These are phyloP conservation scores for Microglena sp. DNA, from an alignment of 139 green algal genomes.

Conservation along the genomic window DNA sequence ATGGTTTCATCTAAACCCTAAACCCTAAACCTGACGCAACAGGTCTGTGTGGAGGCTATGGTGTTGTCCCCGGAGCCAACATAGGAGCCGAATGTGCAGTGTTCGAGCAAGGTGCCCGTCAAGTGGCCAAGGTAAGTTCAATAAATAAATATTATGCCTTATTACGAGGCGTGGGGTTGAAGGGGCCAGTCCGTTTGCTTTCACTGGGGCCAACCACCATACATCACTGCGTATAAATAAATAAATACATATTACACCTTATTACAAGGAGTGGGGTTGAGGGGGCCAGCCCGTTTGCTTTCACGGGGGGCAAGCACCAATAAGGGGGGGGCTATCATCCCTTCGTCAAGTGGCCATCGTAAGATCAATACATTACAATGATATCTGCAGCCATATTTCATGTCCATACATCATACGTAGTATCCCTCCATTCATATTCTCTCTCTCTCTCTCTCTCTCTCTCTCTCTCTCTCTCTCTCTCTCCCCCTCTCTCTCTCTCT, in stretches of 20 bases:
- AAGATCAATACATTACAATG: neutral
- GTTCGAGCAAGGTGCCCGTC: conserved; percentile 38
- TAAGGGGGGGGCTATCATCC: neutral
- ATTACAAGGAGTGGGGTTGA: no score
- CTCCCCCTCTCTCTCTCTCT: no score
- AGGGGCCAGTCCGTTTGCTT: conserved; percentile 86
- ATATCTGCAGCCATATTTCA: neutral
- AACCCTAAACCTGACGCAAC: no score
- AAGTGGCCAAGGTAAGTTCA: conserved; percentile 6
- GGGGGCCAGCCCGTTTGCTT: no score
- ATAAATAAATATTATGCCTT: conserved; percentile 30
- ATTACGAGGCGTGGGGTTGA: no score
- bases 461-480: no score
- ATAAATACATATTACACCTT: no score
- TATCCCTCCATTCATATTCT: no score
- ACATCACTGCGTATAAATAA: neutral
- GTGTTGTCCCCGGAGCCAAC: conserved; percentile 73
- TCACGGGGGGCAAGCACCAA: no score
- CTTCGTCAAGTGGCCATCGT: neutral
- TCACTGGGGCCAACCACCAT: conserved; percentile 54
- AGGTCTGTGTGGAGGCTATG: conserved; percentile 81
- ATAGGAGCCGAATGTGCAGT: conserved; percentile 50
- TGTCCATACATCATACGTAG: neutral
- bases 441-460: no score
- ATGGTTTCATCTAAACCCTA: no score